Evolutionary conservation across 2,329 filamentous ascomycete species (phyloP).

Genomic region (Aspergillus fructus): DNA sequence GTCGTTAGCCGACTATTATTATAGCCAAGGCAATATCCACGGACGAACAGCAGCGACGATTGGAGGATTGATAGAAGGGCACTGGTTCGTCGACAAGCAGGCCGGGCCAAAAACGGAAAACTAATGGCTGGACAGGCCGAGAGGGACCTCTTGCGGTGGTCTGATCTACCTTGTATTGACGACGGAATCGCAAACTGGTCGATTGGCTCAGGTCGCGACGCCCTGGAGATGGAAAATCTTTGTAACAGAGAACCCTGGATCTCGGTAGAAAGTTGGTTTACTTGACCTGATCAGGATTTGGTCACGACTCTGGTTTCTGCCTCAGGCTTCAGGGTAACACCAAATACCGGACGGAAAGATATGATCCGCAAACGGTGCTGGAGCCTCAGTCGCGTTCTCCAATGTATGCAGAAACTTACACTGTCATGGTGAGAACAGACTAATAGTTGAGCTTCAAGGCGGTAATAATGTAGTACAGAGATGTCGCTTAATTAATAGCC

Average conservation of each 20-base stretch:
- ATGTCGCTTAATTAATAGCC: neutral
- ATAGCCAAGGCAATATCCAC: conserved; percentile 10
- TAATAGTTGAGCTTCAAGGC: neutral
- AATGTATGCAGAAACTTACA: neutral
- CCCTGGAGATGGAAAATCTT: neutral
- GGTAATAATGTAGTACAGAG: neutral
- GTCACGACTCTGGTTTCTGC: conserved; percentile 7
- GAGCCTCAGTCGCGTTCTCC: neutral
- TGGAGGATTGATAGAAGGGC: conserved; percentile 14
- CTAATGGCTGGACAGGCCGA: conserved; percentile 2
- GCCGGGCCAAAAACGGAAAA: conserved; percentile 12
- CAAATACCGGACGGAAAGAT: conserved; percentile 14
- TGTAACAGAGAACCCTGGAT: neutral
- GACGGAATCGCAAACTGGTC: neutral
- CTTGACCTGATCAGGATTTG: conserved; percentile 5
- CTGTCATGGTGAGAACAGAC: neutral
- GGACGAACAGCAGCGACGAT: conserved; percentile 12
- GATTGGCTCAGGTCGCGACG: neutral
- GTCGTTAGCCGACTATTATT: conserved; percentile 7
- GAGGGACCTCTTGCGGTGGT: conserved; percentile 4
- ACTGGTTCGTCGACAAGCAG: conserved; percentile 12
- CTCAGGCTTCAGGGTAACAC: conserved; percentile 1
- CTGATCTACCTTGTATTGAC: conserved; percentile 8
- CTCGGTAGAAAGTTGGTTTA: neutral
- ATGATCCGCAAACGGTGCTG: conserved; percentile 19